These are phyloP conservation scores for Cytospora paraplurivora DNA, from an alignment of 2,329 filamentous ascomycete genomes.

Conservation along the genomic window DNA sequence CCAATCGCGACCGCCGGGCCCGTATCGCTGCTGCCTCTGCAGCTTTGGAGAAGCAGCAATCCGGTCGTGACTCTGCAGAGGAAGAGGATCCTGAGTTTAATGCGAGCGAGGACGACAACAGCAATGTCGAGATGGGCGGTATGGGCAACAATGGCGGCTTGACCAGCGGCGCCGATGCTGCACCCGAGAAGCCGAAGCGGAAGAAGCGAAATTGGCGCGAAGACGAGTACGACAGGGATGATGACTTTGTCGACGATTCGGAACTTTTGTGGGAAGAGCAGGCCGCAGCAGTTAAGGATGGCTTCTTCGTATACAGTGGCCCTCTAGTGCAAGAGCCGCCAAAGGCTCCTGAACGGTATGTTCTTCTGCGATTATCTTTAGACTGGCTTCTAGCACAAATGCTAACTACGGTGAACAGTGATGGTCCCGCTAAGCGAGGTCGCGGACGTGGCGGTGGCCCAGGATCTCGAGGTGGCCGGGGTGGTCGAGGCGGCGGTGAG, in stretches of 20 bases:
- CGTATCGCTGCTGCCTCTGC: slow-evolving; percentile 88
- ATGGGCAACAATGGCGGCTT: slow-evolving; percentile 55
- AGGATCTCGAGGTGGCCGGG: slow-evolving; percentile 52
- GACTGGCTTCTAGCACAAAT: slow-evolving; percentile 39
- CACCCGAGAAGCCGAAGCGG: slow-evolving; percentile 64
- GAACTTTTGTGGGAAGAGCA: slow-evolving; percentile 95
- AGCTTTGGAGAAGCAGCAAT: slow-evolving; percentile 75
- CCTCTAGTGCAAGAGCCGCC: slow-evolving; percentile 86
- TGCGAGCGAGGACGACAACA: slow-evolving; percentile 64
- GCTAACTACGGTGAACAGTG: slow-evolving; percentile 57
- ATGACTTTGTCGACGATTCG: slow-evolving; percentile 89
- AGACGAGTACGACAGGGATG: slow-evolving; percentile 81
- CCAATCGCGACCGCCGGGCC: slow-evolving; percentile 82
- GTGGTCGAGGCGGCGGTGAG: slow-evolving; percentile 44
- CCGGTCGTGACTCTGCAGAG: slow-evolving; percentile 52
- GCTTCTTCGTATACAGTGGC: slow-evolving; percentile 97
- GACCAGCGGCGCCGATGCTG: slow-evolving; percentile 64
- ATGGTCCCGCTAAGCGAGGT: slow-evolving; percentile 72
- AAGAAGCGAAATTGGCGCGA: slow-evolving; percentile 81
- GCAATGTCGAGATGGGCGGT: slow-evolving; percentile 86
- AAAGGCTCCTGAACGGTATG: slow-evolving; percentile 63
- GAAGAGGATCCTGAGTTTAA: slow-evolving; percentile 26
- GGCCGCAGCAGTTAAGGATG: slow-evolving; percentile 89
- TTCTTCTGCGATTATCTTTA: slow-evolving; percentile 30
- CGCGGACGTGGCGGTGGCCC: slow-evolving; percentile 47